Evolutionary conservation across 163 green algal genomes (phyloP), one percentile per base, ranked within the genome.

Genomic region (Chloromonas sp.): DNA sequence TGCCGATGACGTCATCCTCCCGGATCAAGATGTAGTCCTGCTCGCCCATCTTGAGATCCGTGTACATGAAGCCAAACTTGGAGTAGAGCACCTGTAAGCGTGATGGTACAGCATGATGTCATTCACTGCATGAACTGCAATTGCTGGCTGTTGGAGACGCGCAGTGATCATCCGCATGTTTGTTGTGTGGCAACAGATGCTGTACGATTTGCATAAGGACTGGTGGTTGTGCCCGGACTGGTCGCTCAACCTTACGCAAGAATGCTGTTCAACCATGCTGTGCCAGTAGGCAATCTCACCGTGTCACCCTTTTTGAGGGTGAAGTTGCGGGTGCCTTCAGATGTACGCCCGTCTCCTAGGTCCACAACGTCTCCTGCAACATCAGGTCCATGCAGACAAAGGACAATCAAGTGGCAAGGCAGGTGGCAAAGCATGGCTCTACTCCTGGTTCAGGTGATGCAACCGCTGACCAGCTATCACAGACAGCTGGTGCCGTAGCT

Each of bases 11-110:
- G 84, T 99, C 96, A 79, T 96, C 90, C 84, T 98, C 96, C 13
- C 93, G 83, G 70, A 99, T 95, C 1, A 99, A 87, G 83, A 96
- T 93, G 86, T 96, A 95, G 76, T 92, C 82, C 71, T 96, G 86
- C 0, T 88, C 89, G 13, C 66, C 58, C 78, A 96, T 60, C 83
- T 95, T 91, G 2, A 99, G 58, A 81, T 99, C 96, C 0, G 92
- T 96, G 74, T 93, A 94, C 58, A 96, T 96, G 84, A 99, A 96
- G 58, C 96, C 96, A 90, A 98, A 99, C 87, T 98, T 98, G 92
- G 85, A 95, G 92, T 98, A 99, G 59, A 99, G 85, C 57, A 99
- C 92, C 91, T 94, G 88, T 60, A 58, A 2, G 2, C 8, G 15
- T 36, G 74, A 15, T 36, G 36, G 36, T 36, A 36, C 70, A 76